Evolutionary conservation across 768 basidiomycete species (phyloP), one percentile per base, ranked within the genome.

Genomic region (Scleroderma bovista): DNA sequence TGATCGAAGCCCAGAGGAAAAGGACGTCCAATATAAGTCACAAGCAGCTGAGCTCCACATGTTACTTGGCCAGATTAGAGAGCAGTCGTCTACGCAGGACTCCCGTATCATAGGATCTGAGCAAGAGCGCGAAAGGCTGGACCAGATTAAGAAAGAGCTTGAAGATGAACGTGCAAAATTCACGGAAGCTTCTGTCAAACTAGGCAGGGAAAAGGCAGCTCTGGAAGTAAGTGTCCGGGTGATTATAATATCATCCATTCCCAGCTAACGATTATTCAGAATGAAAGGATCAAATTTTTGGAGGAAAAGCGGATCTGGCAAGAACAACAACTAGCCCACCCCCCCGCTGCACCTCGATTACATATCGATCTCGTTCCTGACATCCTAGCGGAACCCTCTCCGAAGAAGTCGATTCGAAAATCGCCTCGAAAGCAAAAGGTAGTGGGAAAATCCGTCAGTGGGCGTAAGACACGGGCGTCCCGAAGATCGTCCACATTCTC

Each of bases 251-350:
- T 29, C 15, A 22, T 23, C 19, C n/a, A 23, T 16, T n/a, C 23
- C 19, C 39, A 39, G 38, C 51, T 52, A 34, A 60, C 37, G 34
- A 29, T 31, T 23, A 31, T 22, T 45, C 56, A 89, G 87, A 77
- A 76, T 10, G 83, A 87, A 59, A 75, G 79, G 19, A 60, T 80
- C 23, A 75, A 73, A 48, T 73, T 88, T 37, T 39, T 77, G 43
- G 84, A 88, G 54, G 87, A 89, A 62, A 85, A 79, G 59, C 76
- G 83, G n/a, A 69, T 75, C n/a, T 88, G 84, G 86, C 75, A 83
- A 50, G 77, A 81, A 1, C 74, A 84, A 42, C 70, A 69, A 61
- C 82, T 86, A 74, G 71, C 81, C 3, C 74, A 41, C 67, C 78
- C 3, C 19, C 72, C 72, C 11, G 55, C 60, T 17, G 26, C 41